Evolutionary conservation across 2,329 filamentous ascomycete genomes (phyloP).

Genomic region (Trichoderma sp.): DNA sequence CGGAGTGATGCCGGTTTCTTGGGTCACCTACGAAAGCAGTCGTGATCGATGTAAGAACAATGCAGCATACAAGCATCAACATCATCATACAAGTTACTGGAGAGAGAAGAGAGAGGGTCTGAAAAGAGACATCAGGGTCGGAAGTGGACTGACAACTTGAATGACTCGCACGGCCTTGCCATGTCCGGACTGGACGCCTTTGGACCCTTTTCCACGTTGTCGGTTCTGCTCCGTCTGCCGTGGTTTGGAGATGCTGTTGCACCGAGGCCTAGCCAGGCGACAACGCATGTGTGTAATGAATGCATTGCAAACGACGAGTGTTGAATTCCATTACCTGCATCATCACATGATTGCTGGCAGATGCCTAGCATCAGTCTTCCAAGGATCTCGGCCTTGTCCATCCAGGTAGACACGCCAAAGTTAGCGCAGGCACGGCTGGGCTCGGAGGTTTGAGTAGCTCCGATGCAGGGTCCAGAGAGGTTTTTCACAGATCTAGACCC

Average conservation of each 20-base stretch:
- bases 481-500: slow-evolving; percentile 16
- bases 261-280: not conserved
- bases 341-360: not conserved
- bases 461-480: slow-evolving; percentile 19
- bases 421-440: slow-evolving; percentile 19
- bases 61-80: not conserved
- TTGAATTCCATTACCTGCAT: too few relatives aligned
- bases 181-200: not conserved
- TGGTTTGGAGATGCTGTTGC: not conserved
- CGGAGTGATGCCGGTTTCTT: not conserved
- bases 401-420: not conserved
- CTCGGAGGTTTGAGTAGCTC: slow-evolving; percentile 19
- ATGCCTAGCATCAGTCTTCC: not conserved
- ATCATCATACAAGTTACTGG: too few relatives aligned
- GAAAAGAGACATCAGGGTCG: not conserved
- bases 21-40: not conserved
- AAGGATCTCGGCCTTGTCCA: not conserved
- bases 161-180: not conserved
- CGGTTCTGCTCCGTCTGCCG: too few relatives aligned
- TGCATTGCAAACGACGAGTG: too few relatives aligned
- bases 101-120: too few relatives aligned
- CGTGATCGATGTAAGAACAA: not conserved
- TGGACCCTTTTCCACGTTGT: not conserved
- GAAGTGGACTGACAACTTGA: not conserved
- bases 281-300: too few relatives aligned